These are phyloP conservation scores for Globisporangium barbulae DNA, from an alignment of 352 stramenopile genomes.

Conservation along the genomic window DNA sequence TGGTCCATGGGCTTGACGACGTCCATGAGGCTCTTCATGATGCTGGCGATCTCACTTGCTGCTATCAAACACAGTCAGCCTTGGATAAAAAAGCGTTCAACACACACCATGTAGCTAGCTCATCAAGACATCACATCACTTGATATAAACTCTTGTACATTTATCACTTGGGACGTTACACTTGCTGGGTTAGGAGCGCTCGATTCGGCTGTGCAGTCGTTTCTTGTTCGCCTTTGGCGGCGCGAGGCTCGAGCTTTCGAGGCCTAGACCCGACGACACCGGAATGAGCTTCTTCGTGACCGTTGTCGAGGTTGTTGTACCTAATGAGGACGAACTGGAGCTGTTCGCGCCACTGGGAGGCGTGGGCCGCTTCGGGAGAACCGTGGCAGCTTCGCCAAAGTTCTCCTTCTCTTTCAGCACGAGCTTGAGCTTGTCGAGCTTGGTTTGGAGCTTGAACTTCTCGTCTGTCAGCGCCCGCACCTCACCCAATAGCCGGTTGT, in stretches of 20 bases:
- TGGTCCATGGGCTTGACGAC: conserved; percentile 48
- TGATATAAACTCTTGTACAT: conserved; percentile 9
- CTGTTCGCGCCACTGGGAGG: conserved; percentile 19
- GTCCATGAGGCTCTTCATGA: conserved; percentile 37
- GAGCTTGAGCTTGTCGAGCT: conserved; percentile 42
- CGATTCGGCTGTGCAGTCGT: conserved; percentile 23
- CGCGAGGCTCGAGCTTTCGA: conserved; percentile 18
- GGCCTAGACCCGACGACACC: conserved; percentile 2
- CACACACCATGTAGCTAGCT: neutral
- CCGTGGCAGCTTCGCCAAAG: conserved; percentile 26
- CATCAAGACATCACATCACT: neutral
- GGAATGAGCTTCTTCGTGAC: conserved; percentile 17
- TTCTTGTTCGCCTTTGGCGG: conserved; percentile 38
- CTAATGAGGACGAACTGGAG: neutral
- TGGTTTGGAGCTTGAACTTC: conserved; percentile 50
- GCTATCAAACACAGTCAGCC: neutral
- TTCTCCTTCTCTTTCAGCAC: conserved; percentile 76
- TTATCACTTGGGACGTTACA: conserved; percentile 15
- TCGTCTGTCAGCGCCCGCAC: conserved; percentile 63
- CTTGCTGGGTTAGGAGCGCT: conserved; percentile 7
- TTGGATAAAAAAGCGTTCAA: neutral
- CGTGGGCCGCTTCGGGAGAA: conserved; percentile 15
- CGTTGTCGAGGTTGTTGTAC: neutral
- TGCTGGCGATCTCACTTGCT: neutral
- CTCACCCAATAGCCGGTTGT: conserved; percentile 73